These are phyloP conservation scores for Pyrrhoderma lamaoense DNA, from an alignment of 1,284 basidiomycete genomes.

Conservation along the genomic window DNA sequence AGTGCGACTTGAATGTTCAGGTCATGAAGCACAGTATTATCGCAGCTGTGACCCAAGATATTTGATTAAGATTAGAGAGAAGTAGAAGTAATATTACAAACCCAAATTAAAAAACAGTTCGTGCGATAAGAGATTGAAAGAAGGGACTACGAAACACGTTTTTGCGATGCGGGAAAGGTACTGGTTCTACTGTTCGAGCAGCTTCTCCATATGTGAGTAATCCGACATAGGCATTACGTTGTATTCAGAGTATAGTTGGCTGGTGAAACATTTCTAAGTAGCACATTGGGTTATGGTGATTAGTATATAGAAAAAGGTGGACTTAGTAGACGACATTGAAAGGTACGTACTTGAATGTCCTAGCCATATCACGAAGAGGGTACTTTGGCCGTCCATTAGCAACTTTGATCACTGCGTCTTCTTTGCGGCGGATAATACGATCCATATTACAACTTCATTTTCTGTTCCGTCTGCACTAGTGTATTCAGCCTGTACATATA, in stretches of 20 bases:
- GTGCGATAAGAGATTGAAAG: too few species aligned
- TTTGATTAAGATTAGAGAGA: too few species aligned
- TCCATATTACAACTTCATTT: slow-evolving; percentile 88
- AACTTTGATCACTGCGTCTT: slow-evolving; percentile 65
- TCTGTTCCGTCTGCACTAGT: slow-evolving; percentile 63
- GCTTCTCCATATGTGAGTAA: slow-evolving; percentile 70
- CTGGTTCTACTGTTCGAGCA: slow-evolving; percentile 46
- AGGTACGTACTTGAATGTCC: slow-evolving; percentile 69
- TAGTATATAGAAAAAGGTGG: slow-evolving; percentile 10
- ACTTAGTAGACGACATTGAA: not conserved
- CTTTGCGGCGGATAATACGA: slow-evolving; percentile 72
- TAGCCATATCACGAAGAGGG: slow-evolving; percentile 69
- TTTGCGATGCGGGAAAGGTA: slow-evolving; percentile 41
- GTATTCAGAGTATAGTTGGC: slow-evolving; percentile 77
- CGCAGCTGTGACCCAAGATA: too few species aligned
- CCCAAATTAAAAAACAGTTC: too few species aligned
- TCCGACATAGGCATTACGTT: slow-evolving; percentile 89
- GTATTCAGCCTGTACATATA: slow-evolving; percentile 79
- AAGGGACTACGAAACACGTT: slow-evolving; percentile 26
- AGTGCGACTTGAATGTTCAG: too few species aligned
- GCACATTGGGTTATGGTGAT: too few species aligned
- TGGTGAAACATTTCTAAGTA: slow-evolving; percentile 50
- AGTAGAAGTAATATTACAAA: too few species aligned
- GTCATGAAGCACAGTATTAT: too few species aligned
- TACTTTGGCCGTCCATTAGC: slow-evolving; percentile 73